Base-by-base conservation (phyloP, 192 early-diverging fungal genomes). In the Gamsiella multidivaricata region DNA sequence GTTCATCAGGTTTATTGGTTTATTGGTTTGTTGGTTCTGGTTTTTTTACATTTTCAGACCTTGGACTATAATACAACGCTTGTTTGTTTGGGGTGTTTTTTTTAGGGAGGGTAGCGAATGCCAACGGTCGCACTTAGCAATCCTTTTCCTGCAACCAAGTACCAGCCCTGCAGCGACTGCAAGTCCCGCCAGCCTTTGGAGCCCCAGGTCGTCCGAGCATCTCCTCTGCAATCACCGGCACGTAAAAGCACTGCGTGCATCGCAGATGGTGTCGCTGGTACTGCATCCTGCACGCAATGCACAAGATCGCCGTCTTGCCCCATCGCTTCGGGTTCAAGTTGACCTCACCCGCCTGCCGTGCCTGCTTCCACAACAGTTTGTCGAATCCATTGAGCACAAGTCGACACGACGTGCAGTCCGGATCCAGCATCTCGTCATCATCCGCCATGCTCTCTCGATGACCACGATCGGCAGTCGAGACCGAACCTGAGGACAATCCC, bases 211-310 rank as follows among this genome's bases (percentile, higher is more conserved):
- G 29, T 14, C 54, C 46, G 10, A 49, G 12, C 55, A 57, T 41
- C 2, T 28, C 59, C 5, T 39, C 31, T 14, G 26, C 31, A n/a
- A 49, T 11, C 2, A 63, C 60, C 5, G 69, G 69, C 2, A 71
- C 69, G 41, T 63, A 71, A 28, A 71, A 71, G 54, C 69, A 71
- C n/a, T 61, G 59, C 0, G 69, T 71, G 31, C 69, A 71, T 0
- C 69, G 51, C 15, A 71, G 29, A 23, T 62, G 60, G 32, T 71
- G 69, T 12, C 49, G 41, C 12, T 37, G 69, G 61, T 71, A 71
- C 54, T 71, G 57, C 5, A 20, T 5, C 15, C 54, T 37, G 43
- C 69, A 71, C 11, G 50, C 28, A 36, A 31, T 50, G 22, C 69
- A 71, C 4, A 71, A 23, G 20, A 63, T 63, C 22, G 69, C 61